Evolutionary conservation across 2,329 filamentous ascomycete species (phyloP).

Genomic region (Xylaria sp.): DNA sequence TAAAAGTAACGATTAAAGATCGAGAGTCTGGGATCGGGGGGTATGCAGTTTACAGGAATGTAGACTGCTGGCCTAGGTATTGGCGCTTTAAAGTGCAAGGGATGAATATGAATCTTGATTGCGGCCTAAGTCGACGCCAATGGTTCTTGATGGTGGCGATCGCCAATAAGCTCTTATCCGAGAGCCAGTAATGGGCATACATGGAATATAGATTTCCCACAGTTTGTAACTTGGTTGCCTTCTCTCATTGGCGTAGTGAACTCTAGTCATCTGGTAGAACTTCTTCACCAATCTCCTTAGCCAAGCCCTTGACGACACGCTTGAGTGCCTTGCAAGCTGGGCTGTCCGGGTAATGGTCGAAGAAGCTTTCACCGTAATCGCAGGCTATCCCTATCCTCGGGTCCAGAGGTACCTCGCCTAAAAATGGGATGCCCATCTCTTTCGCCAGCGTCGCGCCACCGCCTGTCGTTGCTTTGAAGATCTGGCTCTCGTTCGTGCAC

Average conservation of each 20-base stretch:
- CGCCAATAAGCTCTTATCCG: background rate
- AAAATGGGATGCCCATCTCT: constrained; percentile 88
- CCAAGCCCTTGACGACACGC: constrained; percentile 80
- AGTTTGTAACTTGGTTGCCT: constrained; percentile 26
- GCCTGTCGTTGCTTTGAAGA: constrained; percentile 92
- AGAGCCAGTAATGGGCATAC: background rate
- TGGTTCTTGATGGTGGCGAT: background rate
- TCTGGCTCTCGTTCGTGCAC: constrained; percentile 83
- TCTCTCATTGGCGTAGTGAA: constrained; percentile 17
- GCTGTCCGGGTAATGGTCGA: constrained; percentile 92
- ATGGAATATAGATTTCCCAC: constrained; percentile 11
- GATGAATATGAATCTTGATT: constrained; percentile 9
- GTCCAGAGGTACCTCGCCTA: constrained; percentile 91
- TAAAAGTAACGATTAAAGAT: constrained; percentile 34
- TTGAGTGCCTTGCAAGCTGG: constrained; percentile 87
- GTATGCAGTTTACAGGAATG: constrained; percentile 3
- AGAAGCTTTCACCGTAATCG: constrained; percentile 97
- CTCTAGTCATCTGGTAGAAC: constrained; percentile 59
- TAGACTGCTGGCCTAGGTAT: constrained; percentile 1
- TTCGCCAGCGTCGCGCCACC: constrained; percentile 82
- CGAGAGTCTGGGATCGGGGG: background rate
- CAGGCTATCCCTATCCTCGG: constrained; percentile 95
- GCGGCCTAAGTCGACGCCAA: background rate
- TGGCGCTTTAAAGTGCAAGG: constrained; percentile 1
- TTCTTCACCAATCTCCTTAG: constrained; percentile 69